Evolutionary conservation across 2,329 filamentous ascomycete species (phyloP).

Genomic region (Apiospora phragmitis): DNA sequence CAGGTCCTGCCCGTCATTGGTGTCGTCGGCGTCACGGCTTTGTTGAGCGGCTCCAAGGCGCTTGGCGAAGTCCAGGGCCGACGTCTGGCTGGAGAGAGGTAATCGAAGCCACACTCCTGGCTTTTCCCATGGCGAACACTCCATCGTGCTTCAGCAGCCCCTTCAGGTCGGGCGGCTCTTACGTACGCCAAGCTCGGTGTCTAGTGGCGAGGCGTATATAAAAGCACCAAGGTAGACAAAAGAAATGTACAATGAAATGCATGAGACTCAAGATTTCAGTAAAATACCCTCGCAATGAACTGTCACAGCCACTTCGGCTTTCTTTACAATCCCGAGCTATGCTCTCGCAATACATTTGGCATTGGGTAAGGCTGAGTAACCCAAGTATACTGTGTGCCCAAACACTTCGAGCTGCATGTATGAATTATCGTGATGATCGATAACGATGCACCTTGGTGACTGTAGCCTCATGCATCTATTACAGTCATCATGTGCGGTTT

Average conservation of each 20-base stretch:
- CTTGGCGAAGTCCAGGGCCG: slow-evolving; percentile 90
- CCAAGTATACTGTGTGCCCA: background rate
- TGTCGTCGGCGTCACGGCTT: slow-evolving; percentile 68
- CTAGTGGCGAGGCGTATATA: background rate
- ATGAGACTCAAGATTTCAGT: background rate
- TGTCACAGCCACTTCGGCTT: background rate
- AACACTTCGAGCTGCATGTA: background rate
- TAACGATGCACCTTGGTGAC: background rate
- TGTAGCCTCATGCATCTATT: background rate
- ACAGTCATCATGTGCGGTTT: background rate
- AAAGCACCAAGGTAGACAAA: slow-evolving; percentile 2
- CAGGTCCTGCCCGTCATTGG: slow-evolving; percentile 76
- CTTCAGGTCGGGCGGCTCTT: background rate
- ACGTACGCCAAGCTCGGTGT: background rate
- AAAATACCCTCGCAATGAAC: background rate
- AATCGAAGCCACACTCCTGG: slow-evolving; percentile 5
- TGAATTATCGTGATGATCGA: background rate
- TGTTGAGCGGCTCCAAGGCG: slow-evolving; percentile 86
- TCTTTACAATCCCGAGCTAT: background rate
- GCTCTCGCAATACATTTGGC: background rate
- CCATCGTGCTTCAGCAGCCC: background rate
- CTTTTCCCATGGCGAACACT: background rate
- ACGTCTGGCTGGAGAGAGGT: slow-evolving; percentile 69
- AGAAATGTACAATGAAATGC: background rate
- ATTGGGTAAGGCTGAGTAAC: too few species aligned